Evolutionary conservation across 2,329 filamentous ascomycete species (phyloP).

Genomic region (Gyromitra esculenta): DNA sequence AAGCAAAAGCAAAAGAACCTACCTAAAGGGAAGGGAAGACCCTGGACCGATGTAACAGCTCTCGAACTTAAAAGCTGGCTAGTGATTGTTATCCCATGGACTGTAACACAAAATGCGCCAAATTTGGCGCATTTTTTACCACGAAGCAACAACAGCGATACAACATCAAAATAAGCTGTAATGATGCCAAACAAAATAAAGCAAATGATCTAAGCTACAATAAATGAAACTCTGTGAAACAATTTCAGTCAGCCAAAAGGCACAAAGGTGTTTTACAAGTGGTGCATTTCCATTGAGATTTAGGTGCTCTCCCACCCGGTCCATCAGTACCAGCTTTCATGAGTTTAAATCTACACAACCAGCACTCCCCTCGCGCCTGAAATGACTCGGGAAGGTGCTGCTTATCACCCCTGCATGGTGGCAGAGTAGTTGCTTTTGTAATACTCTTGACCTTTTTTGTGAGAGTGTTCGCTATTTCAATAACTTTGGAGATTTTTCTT

Average conservation of each 20-base stretch:
- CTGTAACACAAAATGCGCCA: too few species aligned
- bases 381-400: not conserved
- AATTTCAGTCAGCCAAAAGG: not conserved
- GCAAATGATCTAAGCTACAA: too few species aligned
- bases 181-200: too few species aligned
- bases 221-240: conserved; percentile 8
- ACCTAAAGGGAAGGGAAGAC: not conserved
- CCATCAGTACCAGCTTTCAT: not conserved
- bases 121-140: too few species aligned
- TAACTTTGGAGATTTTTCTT: conserved; percentile 4
- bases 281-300: not conserved
- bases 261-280: not conserved
- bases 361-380: not conserved
- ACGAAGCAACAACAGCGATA: too few species aligned
- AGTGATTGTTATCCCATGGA: conserved; percentile 21
- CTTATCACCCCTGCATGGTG: not conserved
- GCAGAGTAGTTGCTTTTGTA: not conserved
- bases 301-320: not conserved
- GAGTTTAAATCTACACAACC: conserved; percentile 8
- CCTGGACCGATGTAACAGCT: conserved; percentile 12
- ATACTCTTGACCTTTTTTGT: not conserved
- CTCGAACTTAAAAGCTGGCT: conserved; percentile 35
- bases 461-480: not conserved
- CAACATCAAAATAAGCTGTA: too few species aligned
- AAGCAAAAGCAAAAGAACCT: not conserved